Evolutionary conservation across 2,329 filamentous ascomycete species (phyloP).

Genomic region (Tolypocladium capitatum): DNA sequence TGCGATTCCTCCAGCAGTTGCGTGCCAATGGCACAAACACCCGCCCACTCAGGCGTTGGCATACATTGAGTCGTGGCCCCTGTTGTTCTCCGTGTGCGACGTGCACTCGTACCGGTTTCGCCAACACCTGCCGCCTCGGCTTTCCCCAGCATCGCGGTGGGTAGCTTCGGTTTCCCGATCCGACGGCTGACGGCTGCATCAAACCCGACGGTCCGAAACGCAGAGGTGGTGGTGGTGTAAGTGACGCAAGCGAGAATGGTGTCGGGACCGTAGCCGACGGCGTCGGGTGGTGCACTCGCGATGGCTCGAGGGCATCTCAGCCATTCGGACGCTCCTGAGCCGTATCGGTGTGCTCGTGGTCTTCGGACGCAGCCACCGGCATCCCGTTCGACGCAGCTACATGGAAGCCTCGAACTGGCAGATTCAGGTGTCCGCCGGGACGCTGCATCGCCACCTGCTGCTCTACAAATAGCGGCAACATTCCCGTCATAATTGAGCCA

Average conservation of each 20-base stretch:
- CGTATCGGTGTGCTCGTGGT: no score
- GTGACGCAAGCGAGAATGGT: not conserved
- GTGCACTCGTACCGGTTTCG: no score
- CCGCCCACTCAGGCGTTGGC: no score
- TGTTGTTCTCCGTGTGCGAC: no score
- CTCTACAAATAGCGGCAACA: not conserved
- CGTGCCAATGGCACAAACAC: no score
- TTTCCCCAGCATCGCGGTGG: no score
- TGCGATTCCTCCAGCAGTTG: no score
- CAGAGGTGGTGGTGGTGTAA: not conserved
- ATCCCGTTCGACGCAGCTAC: not conserved
- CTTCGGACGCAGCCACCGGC: not conserved
- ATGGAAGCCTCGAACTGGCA: not conserved
- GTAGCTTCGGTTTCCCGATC: no score
- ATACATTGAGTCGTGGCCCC: no score
- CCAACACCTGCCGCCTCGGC: no score
- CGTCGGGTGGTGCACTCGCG: not conserved
- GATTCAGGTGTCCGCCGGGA: not conserved
- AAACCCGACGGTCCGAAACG: not conserved
- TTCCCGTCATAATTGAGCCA: not conserved
- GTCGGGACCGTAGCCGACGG: not conserved
- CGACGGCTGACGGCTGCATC: not conserved
- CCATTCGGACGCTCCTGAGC: no score
- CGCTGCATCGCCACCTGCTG: not conserved
- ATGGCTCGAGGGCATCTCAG: not conserved